These are phyloP conservation scores for Daldinia loculata DNA, from an alignment of 495 filamentous ascomycete species.

Conservation along the genomic window DNA sequence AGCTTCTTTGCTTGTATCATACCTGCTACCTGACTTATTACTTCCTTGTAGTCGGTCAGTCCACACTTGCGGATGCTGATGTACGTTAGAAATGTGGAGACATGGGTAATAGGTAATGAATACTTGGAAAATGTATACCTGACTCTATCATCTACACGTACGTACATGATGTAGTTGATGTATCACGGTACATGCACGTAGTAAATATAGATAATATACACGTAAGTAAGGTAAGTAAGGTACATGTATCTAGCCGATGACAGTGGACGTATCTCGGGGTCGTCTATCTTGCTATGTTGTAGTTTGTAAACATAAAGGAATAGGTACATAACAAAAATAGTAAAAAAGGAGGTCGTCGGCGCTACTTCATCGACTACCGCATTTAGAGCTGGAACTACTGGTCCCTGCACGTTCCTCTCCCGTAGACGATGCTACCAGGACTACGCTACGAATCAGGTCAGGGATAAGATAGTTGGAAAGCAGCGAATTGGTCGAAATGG, in stretches of 20 bases:
- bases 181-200: too few relatives aligned
- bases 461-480: slow-evolving; percentile 15
- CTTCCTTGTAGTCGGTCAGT: slow-evolving; percentile 21
- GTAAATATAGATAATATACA: too few relatives aligned
- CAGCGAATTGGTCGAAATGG: slow-evolving; percentile 30
- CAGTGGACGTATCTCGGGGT: too few relatives aligned
- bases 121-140: neutral
- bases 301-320: neutral
- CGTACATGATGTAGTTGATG: slow-evolving; percentile 1
- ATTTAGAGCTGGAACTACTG: slow-evolving; percentile 16
- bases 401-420: slow-evolving; percentile 24
- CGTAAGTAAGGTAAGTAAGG: too few relatives aligned
- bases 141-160: neutral
- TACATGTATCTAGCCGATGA: too few relatives aligned
- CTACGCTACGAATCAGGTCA: slow-evolving; percentile 26
- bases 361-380: slow-evolving; percentile 18
- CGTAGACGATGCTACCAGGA: slow-evolving; percentile 20
- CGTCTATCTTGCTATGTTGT: neutral
- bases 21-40: neutral
- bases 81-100: neutral
- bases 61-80: slow-evolving; percentile 31
- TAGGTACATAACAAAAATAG: neutral
- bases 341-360: neutral
- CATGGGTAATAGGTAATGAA: neutral
- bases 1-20: slow-evolving; percentile 18